These are phyloP conservation scores for Malassezia equina DNA, from an alignment of 1,284 basidiomycete species.

Conservation along the genomic window DNA sequence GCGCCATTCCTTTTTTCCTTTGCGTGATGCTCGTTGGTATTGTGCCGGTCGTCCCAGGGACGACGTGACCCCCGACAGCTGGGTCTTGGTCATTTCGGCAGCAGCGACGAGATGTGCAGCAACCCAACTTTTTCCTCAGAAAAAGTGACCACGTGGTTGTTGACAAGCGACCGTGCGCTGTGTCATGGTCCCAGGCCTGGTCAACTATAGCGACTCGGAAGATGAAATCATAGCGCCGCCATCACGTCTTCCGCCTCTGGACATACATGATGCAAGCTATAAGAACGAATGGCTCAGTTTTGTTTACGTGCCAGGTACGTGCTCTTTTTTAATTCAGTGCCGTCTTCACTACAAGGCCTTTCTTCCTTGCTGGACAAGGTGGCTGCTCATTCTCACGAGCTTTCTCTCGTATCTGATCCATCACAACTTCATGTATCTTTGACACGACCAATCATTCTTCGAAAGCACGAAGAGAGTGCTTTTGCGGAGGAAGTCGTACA, in stretches of 20 bases:
- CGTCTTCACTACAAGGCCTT: neutral
- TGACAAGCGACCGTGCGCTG: constrained; percentile 11
- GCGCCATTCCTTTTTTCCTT: constrained; percentile 82
- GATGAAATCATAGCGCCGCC: neutral
- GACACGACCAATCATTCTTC: constrained; percentile 12
- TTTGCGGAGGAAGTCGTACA: neutral
- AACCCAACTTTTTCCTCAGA: neutral
- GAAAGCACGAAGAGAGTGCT: neutral
- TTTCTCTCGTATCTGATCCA: neutral
- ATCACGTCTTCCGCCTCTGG: neutral
- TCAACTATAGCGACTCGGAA: constrained; percentile 16
- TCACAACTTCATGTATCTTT: constrained; percentile 11
- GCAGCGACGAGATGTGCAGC: neutral
- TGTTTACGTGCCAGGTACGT: constrained; percentile 10
- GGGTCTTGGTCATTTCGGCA: constrained; percentile 3
- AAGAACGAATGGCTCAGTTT: constrained; percentile 13
- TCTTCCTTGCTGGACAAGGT: neutral
- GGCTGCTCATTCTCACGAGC: neutral
- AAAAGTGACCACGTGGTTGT: constrained; percentile 8
- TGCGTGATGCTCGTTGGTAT: constrained; percentile 62
- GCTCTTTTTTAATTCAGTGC: neutral
- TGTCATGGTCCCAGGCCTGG: neutral
- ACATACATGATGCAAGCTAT: neutral
- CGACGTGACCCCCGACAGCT: neutral
- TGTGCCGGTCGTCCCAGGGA: constrained; percentile 22